Base-by-base conservation (phyloP, 345 rosid genomes). In the Bruguiera sexangula region DNA sequence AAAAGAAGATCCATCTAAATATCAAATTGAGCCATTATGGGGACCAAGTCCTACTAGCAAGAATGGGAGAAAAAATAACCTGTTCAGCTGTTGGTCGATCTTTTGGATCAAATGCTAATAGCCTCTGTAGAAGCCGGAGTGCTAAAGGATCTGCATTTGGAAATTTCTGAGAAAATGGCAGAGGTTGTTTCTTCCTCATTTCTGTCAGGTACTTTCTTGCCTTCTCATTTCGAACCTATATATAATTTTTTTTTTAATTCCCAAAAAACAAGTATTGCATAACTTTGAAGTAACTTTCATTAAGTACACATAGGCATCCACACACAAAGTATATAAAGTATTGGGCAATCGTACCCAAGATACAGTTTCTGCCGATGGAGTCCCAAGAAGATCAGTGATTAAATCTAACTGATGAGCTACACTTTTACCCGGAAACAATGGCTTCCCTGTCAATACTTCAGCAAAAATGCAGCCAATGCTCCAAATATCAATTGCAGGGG, bases 401-500 rank as follows among this genome's bases (percentile, higher is more conserved):
- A 96, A 73, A 75, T 96, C 99, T 75, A 96, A 79, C 79, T 96
- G 98, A 82, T 96, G 98, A 67, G 85, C 96, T 11, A 92, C 96
- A 73, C 97, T 96, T 85, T 92, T 96, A 63, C 99, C 99, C 22
- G 99, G 98, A 84, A 92, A 92, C 82, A 96, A 76, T 37, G 99
- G 99, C 84, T 96, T 96, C 84, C 99, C 97, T 8, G 81, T 82
- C 85, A 96, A 85, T 3, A 96, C 87, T 84, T 96, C 99, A 8
- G 99, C 99, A 73, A 96, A 90, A 67, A 96, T 96, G 91, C 99
- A 96, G 60, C 99, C 98, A 31, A 89, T 85, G 75, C 99, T 86
- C 98, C 99, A 96, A 70, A 89, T 78, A 80, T 96, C 99, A 71
- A 95, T 95, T n/a, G 99, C 99, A n/a, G 97, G 98, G 9, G 99